A percentile compares a stretch with the other conserved stretches of the same genome.
Evolutionary conservation across 176 grass and related monocot genomes (phyloP).

Genomic region (Hyparrhenia diplandra): DNA sequence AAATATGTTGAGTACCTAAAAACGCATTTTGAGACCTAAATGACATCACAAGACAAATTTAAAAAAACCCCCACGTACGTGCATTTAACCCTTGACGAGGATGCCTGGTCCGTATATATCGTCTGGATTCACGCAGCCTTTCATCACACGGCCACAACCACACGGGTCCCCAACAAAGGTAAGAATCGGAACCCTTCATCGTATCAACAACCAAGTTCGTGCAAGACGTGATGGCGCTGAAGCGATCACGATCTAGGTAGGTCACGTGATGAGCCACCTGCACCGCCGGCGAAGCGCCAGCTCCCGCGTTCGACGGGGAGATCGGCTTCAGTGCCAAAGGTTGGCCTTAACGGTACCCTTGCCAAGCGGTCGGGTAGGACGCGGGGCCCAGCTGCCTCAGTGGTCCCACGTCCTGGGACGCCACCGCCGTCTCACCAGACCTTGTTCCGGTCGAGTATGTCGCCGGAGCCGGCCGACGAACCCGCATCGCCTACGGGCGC

Average conservation of each 20-base stretch:
- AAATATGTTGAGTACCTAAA: too few species aligned
- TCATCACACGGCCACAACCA: too few species aligned
- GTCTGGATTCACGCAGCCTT: too few species aligned
- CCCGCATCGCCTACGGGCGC: neutral
- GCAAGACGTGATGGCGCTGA: neutral
- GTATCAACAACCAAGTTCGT: too few species aligned
- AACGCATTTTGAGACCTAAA: too few species aligned
- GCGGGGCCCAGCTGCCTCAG: neutral
- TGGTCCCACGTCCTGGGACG: neutral
- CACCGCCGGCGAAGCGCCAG: neutral
- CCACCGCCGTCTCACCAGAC: neutral
- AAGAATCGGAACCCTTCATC: too few species aligned
- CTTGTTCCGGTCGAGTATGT: neutral
- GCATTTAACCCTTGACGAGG: too few species aligned
- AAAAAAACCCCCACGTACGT: too few species aligned
- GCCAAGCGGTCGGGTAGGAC: neutral
- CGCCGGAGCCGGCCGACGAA: neutral
- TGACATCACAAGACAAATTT: too few species aligned
- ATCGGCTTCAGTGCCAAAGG: neutral
- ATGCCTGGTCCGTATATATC: too few species aligned
- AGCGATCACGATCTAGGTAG: neutral
- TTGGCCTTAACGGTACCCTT: too few species aligned
- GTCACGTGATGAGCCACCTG: neutral
- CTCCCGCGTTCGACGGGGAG: neutral
- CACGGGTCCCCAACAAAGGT: too few species aligned